Conservation (phyloP, 441 rosid genomes). For the California macrophylla region DNA sequence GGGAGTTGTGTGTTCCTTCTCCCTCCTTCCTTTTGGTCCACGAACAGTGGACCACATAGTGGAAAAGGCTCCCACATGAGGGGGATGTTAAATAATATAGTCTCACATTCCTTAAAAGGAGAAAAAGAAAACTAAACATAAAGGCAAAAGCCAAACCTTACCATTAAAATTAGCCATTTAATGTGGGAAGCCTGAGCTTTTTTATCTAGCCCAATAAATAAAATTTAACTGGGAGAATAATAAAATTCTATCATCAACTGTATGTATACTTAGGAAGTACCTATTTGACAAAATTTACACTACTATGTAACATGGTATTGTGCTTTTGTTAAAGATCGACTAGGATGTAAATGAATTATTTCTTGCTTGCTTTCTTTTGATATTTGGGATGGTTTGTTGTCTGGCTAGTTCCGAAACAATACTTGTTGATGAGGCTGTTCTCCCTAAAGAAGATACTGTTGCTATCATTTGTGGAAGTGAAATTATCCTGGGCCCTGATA, state of each 20-base stretch:
- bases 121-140: not conserved
- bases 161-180: not conserved
- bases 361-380: not conserved
- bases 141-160: not conserved
- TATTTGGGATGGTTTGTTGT: slow-evolving; percentile 5
- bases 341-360: not conserved
- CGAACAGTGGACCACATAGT: too few relatives aligned
- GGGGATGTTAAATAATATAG: not conserved
- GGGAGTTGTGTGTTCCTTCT: too few relatives aligned
- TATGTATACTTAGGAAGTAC: not conserved
- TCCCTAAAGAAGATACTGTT: slow-evolving; percentile 38
- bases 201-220: not conserved
- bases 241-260: not conserved
- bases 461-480: slow-evolving; percentile 58
- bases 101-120: not conserved
- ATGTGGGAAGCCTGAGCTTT: not conserved
- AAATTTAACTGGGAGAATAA: not conserved
- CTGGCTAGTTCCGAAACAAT: slow-evolving; percentile 45
- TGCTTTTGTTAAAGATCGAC: not conserved
- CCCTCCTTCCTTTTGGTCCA: too few relatives aligned
- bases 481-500: slow-evolving; percentile 47
- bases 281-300: not conserved
- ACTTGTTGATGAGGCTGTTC: slow-evolving; percentile 48
- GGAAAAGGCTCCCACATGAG: not conserved
- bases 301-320: not conserved